phyloP scores from a whole-genome alignment of 2,329 filamentous ascomycete genomes.

The Aspergillus sergii region DNA sequence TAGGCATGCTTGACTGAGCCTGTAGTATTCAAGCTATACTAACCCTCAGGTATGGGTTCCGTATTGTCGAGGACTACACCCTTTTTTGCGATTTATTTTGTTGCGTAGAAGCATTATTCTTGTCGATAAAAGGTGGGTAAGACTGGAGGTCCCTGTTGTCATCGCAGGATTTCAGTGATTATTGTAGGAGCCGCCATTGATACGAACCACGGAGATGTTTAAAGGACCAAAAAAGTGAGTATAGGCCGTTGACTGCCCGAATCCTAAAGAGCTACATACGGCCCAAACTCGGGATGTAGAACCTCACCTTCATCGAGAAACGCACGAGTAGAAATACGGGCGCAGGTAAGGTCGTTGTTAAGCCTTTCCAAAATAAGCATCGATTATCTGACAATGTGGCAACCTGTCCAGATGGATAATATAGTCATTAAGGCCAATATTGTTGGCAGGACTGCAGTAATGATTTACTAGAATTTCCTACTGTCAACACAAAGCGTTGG shows the following conservation, averaged over 20 bases:
- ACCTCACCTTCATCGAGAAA: not conserved
- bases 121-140: too few species aligned
- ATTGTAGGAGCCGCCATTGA: too few species aligned
- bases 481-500: not conserved
- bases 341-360: too few species aligned
- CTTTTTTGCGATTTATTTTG: too few species aligned
- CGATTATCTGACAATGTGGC: too few species aligned
- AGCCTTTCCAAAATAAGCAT: too few species aligned
- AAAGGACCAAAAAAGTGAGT: not conserved
- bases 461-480: not conserved
- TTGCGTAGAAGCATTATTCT: too few species aligned
- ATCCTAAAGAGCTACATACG: not conserved
- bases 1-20: not conserved
- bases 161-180: fast-evolving
- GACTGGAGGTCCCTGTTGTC: not conserved
- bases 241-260: not conserved
- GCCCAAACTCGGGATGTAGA: not conserved
- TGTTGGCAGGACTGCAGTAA: too few species aligned
- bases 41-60: not conserved
- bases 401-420: not conserved
- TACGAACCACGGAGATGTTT: not conserved
- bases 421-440: not conserved
- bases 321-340: too few species aligned
- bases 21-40: not conserved
- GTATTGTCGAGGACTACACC: too few species aligned